phyloP scores from a whole-genome alignment of 2,329 filamentous ascomycete species.

The Sarocladiaceae sp. region DNA sequence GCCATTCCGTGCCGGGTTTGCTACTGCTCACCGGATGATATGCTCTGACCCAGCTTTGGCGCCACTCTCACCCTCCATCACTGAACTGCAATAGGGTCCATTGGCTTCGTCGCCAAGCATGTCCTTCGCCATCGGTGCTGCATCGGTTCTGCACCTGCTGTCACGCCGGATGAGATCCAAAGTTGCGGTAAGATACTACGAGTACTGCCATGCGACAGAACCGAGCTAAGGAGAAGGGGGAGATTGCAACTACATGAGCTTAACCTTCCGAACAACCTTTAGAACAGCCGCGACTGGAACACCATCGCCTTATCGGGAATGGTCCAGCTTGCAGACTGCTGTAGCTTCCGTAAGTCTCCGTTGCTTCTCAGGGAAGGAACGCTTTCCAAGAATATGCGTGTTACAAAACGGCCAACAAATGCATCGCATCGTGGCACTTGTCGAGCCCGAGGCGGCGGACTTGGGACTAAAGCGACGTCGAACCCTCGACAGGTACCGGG shows the following conservation, averaged over 20 bases:
- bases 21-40: background rate
- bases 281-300: background rate
- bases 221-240: conserved; percentile 2
- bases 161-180: background rate
- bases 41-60: background rate
- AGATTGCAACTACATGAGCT: conserved; percentile 8
- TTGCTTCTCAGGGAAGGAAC: too few species aligned
- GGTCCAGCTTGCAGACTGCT: background rate
- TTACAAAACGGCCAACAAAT: background rate
- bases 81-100: too few species aligned
- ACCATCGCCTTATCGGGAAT: background rate
- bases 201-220: background rate
- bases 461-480: conserved; percentile 1
- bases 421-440: background rate
- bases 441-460: conserved; percentile 7
- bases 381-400: too few species aligned
- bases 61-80: background rate
- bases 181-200: background rate
- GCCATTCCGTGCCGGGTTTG: background rate
- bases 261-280: background rate
- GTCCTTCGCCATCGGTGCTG: background rate
- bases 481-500: background rate
- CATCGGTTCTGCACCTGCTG: background rate
- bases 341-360: background rate
- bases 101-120: background rate